Evolutionary conservation across 163 green algal genomes (phyloP).

Genomic region (Scenedesmus sp.): DNA sequence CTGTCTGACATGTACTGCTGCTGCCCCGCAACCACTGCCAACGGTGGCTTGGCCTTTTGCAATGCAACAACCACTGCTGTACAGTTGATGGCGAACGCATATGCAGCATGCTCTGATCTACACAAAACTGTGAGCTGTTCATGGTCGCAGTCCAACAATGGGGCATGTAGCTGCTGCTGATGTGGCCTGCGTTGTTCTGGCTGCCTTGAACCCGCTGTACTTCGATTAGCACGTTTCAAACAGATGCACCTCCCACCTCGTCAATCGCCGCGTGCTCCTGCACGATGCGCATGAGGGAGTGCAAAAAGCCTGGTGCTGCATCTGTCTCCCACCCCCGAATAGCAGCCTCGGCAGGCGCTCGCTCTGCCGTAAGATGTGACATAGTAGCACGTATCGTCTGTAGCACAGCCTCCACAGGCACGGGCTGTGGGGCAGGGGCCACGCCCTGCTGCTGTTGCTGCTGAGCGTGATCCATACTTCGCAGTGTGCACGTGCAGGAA

Average conservation of each 20-base stretch:
- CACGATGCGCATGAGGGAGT: conserved; percentile 79
- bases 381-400: conserved; percentile 56
- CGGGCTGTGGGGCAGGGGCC: neutral
- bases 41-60: too few relatives aligned
- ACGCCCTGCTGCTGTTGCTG: conserved; percentile 26
- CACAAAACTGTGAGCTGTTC: neutral
- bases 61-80: neutral
- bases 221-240: neutral
- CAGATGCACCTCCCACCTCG: conserved; percentile 65
- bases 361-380: conserved; percentile 58
- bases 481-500: neutral
- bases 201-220: neutral
- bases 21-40: too few relatives aligned
- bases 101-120: neutral
- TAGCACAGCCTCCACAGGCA: conserved; percentile 56
- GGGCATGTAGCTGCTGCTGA: neutral
- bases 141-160: neutral
- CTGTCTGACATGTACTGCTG: too few relatives aligned
- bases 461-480: neutral
- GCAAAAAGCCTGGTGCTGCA: conserved; percentile 79
- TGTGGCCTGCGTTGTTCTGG: neutral
- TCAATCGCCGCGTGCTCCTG: conserved; percentile 66
- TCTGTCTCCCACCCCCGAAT: conserved; percentile 80
- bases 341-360: conserved; percentile 66
- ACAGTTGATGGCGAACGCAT: neutral